Evolutionary conservation across 2,329 filamentous ascomycete genomes (phyloP).

Genomic region (Hortaea werneckii): DNA sequence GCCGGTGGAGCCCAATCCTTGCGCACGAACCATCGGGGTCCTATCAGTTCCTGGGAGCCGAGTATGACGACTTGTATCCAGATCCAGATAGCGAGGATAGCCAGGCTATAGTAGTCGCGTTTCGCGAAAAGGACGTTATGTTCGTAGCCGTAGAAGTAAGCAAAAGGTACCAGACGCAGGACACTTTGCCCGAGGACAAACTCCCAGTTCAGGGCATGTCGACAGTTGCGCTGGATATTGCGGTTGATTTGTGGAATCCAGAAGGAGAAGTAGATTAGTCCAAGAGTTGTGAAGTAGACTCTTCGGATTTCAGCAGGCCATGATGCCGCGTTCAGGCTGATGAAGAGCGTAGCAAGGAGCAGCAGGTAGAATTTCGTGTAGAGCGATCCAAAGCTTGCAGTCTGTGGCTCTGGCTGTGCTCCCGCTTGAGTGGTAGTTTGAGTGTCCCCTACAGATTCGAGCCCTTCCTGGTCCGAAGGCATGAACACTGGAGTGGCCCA

Average conservation of each 20-base stretch:
- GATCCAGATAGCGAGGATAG: constrained; percentile 62
- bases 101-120: constrained; percentile 56
- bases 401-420: constrained; percentile 9
- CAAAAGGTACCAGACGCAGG: constrained; percentile 66
- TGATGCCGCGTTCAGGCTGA: constrained; percentile 49
- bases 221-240: constrained; percentile 83
- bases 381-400: constrained; percentile 41
- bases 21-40: constrained; percentile 76
- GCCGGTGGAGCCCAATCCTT: constrained; percentile 56
- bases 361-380: constrained; percentile 54
- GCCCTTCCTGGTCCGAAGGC: constrained; percentile 48
- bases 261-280: constrained; percentile 72
- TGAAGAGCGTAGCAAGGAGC: constrained; percentile 46
- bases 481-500: constrained; percentile 46
- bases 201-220: constrained; percentile 80
- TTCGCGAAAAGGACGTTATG: constrained; percentile 75
- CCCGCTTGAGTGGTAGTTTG: constrained; percentile 24
- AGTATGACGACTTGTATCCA: constrained; percentile 77
- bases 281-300: constrained; percentile 51
- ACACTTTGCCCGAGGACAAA: constrained; percentile 78
- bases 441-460: constrained; percentile 26
- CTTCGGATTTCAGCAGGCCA: constrained; percentile 45
- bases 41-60: constrained; percentile 72
- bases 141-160: constrained; percentile 71
- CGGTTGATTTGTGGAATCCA: constrained; percentile 89